Evolutionary conservation across 805 yeast species (phyloP).

Genomic region (Nakazawaea molendinolei): DNA sequence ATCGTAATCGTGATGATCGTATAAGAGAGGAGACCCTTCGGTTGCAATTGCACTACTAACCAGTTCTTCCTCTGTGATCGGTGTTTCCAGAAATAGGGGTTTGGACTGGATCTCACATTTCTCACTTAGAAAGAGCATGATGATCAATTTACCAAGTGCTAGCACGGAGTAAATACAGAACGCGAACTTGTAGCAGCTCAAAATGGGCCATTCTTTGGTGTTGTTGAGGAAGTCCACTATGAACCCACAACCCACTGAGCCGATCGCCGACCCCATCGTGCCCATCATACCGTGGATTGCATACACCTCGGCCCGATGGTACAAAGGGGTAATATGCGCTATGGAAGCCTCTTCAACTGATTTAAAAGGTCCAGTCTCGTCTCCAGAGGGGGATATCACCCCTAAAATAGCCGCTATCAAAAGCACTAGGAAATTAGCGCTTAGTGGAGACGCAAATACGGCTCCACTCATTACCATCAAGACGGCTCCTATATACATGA

Average conservation of each 20-base stretch:
- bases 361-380: conserved; percentile 87
- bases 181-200: conserved; percentile 46
- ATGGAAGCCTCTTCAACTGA: conserved; percentile 79
- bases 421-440: conserved; percentile 43
- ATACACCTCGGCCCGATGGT: conserved; percentile 63
- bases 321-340: conserved; percentile 67
- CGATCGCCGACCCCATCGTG: conserved; percentile 68
- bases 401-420: conserved; percentile 73
- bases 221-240: conserved; percentile 40
- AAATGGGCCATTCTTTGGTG: conserved; percentile 25
- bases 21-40: conserved; percentile 10
- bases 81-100: conserved; percentile 17
- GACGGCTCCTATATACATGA: conserved; percentile 55
- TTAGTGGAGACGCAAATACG: conserved; percentile 46
- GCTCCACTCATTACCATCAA: conserved; percentile 67
- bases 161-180: conserved; percentile 51
- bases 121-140: conserved; percentile 44
- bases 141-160: conserved; percentile 43
- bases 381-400: conserved; percentile 84
- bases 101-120: conserved; percentile 40
- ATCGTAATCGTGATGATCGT: conserved; percentile 15
- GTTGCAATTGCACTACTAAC: conserved; percentile 9
- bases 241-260: conserved; percentile 59
- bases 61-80: conserved; percentile 19
- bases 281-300: conserved; percentile 69